Evolutionary conservation across 1,284 basidiomycete species (phyloP), one percentile per base, ranked within the genome.

Genomic region (Trichosporon inkin): DNA sequence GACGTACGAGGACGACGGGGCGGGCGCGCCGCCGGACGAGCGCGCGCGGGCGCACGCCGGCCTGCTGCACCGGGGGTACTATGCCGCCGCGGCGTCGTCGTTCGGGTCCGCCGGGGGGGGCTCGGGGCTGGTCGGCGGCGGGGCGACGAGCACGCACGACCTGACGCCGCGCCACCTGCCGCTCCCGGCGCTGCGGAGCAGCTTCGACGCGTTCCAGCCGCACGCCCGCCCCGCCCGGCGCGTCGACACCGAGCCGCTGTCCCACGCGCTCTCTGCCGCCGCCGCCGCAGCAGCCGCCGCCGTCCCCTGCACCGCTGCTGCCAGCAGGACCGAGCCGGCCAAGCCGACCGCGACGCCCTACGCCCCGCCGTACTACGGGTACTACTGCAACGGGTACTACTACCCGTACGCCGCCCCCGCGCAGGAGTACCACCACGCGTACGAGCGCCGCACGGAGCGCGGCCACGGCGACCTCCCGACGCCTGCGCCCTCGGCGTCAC

Each of bases 1-100:
- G 44, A 49, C 44, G 14, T 49, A 49, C 13, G 44, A 49, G 44
- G 44, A 49, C 44, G 44, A 49, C 44, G 44, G 44, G 44, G 10
- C 44, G 14, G 44, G 28, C 4, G 44, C 44, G 22, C 44, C 44
- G 11, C 44, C 44, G 11, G n/a, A 16, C 13, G 22, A 22, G 24
- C 22, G 44, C 6, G 28, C 44, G 44, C 44, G 28, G 10, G 44
- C 44, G 28, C 44, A 49, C 10, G 44, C 44, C 13, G 44, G 44
- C 22, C 4, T 49, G 44, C 16, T 49, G 14, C 6, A 20, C 22
- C 16, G 22, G 22, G 36, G 36, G 11, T 13, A 10, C 7, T 47
- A 47, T 6, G 22, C 22, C 11, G 22, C 14, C 14, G n/a, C 22
- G 41, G 3, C 22, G 2, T 7, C 22, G 10, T 8, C 19, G 20